A percentile compares a stretch with the other conserved stretches of the same genome.
These are phyloP conservation scores for Lenzites betulinus DNA, from an alignment of 768 basidiomycete genomes.

Conservation along the genomic window DNA sequence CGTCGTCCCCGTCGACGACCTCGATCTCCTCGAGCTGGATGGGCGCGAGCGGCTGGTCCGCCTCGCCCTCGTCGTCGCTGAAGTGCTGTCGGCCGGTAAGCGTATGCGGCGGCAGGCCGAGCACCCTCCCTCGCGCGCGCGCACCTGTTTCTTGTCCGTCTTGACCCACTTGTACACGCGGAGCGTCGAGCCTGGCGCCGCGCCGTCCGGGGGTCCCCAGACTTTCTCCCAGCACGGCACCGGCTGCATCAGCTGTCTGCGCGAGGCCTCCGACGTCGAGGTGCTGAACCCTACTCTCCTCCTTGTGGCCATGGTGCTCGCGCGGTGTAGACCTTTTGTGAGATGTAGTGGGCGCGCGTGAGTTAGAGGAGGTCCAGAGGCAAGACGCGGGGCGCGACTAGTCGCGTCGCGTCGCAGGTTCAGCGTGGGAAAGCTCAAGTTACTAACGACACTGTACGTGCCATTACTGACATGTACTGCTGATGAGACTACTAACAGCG, in stretches of 20 bases:
- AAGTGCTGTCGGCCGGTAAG: conserved; percentile 61
- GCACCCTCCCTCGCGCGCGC: neutral
- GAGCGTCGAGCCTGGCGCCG: conserved; percentile 56
- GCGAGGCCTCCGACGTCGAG: conserved; percentile 77
- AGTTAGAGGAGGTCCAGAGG: neutral
- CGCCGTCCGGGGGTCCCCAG: conserved; percentile 63
- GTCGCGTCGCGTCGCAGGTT: neutral
- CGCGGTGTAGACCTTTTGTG: neutral
- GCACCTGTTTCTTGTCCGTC: conserved; percentile 75
- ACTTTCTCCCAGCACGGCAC: conserved; percentile 86
- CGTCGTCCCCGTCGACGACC: conserved; percentile 73
- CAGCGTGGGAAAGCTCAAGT: neutral
- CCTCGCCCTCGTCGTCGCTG: conserved; percentile 81
- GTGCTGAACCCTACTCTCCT: conserved; percentile 76
- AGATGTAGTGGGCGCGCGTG: neutral
- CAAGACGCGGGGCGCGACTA: neutral
- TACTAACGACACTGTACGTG: too few relatives aligned
- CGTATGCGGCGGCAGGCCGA: neutral
- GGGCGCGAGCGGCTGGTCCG: conserved; percentile 78
- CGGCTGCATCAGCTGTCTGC: conserved; percentile 85
- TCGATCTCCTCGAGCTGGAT: conserved; percentile 78
- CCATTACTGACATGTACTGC: too few relatives aligned
- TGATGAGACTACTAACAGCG: too few relatives aligned
- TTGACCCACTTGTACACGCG: conserved; percentile 79
- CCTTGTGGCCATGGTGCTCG: conserved; percentile 60